Percentiles rank a stretch among this genome's conserved stretches.
phyloP scores from a whole-genome alignment of 2,329 filamentous ascomycete species.

The Fusarium acutatum region DNA sequence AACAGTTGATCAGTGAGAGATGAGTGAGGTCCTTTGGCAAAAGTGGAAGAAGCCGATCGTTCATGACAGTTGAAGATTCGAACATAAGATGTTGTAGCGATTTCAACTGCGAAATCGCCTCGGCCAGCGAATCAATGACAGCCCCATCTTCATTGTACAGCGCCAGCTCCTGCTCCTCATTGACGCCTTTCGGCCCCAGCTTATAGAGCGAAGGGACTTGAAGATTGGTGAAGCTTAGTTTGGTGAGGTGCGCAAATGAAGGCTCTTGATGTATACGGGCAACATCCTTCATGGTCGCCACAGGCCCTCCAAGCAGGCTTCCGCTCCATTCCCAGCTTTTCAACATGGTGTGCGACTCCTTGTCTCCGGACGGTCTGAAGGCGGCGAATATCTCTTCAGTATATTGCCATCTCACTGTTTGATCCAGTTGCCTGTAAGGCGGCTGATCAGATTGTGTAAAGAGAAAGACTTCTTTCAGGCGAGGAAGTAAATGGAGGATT shows the following conservation, averaged over 20 bases:
- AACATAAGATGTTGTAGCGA: slow-evolving; percentile 74
- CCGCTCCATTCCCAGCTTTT: slow-evolving; percentile 70
- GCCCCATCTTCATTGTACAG: slow-evolving; percentile 53
- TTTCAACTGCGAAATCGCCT: slow-evolving; percentile 59
- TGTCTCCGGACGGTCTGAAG: slow-evolving; percentile 58
- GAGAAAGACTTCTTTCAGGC: slow-evolving; percentile 75
- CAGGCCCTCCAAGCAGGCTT: slow-evolving; percentile 57
- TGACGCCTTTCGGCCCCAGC: slow-evolving; percentile 44
- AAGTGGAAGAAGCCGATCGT: slow-evolving; percentile 71
- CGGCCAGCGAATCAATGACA: slow-evolving; percentile 49
- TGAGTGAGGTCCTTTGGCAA: slow-evolving; percentile 72
- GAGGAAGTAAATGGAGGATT: slow-evolving; percentile 71
- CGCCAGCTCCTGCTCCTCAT: slow-evolving; percentile 43
- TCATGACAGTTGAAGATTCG: slow-evolving; percentile 77
- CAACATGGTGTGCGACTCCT: slow-evolving; percentile 49
- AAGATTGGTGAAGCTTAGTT: slow-evolving; percentile 70
- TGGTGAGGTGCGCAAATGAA: slow-evolving; percentile 65
- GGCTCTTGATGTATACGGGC: slow-evolving; percentile 60
- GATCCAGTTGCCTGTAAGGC: slow-evolving; percentile 68
- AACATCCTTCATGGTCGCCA: slow-evolving; percentile 59
- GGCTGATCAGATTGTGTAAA: slow-evolving; percentile 74
- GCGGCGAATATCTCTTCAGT: slow-evolving; percentile 70
- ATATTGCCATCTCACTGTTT: slow-evolving; percentile 74
- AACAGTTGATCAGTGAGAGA: slow-evolving; percentile 82
- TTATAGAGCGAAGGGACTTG: slow-evolving; percentile 61